Evolutionary conservation across 257 asterid genomes (phyloP).

Genomic region (Leptodermis oblonga): DNA sequence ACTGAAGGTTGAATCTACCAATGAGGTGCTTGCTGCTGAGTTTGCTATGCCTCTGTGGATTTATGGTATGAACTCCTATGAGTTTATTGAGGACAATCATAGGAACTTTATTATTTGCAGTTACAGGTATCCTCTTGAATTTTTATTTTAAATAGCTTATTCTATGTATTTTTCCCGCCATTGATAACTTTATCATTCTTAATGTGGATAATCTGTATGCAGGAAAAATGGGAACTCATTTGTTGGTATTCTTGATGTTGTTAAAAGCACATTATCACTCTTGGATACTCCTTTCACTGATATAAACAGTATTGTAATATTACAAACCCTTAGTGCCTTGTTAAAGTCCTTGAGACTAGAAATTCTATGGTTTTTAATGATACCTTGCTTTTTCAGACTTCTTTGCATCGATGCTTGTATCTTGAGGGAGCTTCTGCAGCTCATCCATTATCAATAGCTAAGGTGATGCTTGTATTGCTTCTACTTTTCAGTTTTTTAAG

Average conservation of each 20-base stretch:
- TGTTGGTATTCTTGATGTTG: slow-evolving; percentile 74
- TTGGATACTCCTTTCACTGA: slow-evolving; percentile 85
- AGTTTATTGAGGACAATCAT: slow-evolving; percentile 46
- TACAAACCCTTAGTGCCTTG: background rate
- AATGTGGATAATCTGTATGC: slow-evolving; percentile 30
- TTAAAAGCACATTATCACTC: slow-evolving; percentile 39
- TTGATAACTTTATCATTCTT: background rate
- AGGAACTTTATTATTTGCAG: slow-evolving; percentile 67
- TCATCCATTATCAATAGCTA: slow-evolving; percentile 76
- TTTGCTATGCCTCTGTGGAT: slow-evolving; percentile 88
- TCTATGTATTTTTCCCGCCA: background rate
- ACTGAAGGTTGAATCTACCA: slow-evolving; percentile 70
- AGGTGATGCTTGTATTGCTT: slow-evolving; percentile 42
- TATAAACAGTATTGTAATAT: slow-evolving; percentile 61
- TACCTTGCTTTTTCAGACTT: slow-evolving; percentile 46
- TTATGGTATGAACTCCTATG: slow-evolving; percentile 83
- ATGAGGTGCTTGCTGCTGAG: slow-evolving; percentile 74
- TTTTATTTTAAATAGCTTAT: background rate
- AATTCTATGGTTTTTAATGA: slow-evolving; percentile 12
- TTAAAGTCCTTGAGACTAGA: slow-evolving; percentile 3
- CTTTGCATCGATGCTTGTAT: slow-evolving; percentile 53
- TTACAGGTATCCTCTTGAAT: slow-evolving; percentile 54
- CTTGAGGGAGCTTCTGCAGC: slow-evolving; percentile 88
- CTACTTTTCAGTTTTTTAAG: slow-evolving; percentile 12
- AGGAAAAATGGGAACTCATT: slow-evolving; percentile 84